Percentiles rank a stretch among this genome's conserved stretches.
Conservation (phyloP, 139 green algal species). For the Spirogloea muscicola region DNA sequence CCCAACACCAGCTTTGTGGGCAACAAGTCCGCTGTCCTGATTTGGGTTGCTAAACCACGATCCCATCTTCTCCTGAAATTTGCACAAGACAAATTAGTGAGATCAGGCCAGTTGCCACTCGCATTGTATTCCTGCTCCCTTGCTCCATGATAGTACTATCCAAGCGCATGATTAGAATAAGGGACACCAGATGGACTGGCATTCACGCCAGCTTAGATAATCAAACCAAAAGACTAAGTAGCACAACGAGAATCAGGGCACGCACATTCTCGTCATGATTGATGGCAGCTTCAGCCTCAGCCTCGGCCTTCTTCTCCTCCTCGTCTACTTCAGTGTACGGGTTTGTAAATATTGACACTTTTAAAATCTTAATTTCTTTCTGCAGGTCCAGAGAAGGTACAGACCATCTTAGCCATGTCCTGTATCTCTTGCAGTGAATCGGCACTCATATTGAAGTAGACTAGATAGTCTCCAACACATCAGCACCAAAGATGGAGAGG, state of each 20-base stretch:
- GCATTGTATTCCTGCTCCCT: no score
- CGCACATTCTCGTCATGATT: no score
- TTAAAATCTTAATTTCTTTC: slow-evolving; percentile 70
- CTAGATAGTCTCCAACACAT: background rate
- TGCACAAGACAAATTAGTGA: background rate
- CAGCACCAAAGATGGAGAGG: background rate
- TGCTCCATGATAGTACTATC: no score
- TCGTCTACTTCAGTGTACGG: slow-evolving; percentile 76
- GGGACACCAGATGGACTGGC: no score
- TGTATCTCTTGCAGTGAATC: no score
- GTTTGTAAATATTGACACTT: slow-evolving; percentile 82
- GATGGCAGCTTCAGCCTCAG: no score
- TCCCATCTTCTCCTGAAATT: slow-evolving; percentile 24
- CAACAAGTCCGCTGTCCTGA: slow-evolving; percentile 2
- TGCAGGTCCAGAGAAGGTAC: background rate
- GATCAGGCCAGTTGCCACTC: no score
- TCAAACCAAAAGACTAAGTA: no score
- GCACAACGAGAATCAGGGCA: no score
- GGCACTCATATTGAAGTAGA: no score
- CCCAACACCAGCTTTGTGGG: slow-evolving; percentile 20
- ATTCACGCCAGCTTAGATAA: no score
- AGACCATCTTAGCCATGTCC: background rate
- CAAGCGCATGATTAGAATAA: no score
- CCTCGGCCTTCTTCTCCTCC: slow-evolving; percentile 32
- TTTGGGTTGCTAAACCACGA: slow-evolving; percentile 35